Evolutionary conservation across 2,329 filamentous ascomycete genomes (phyloP).

Genomic region (Aspergillus piperis): DNA sequence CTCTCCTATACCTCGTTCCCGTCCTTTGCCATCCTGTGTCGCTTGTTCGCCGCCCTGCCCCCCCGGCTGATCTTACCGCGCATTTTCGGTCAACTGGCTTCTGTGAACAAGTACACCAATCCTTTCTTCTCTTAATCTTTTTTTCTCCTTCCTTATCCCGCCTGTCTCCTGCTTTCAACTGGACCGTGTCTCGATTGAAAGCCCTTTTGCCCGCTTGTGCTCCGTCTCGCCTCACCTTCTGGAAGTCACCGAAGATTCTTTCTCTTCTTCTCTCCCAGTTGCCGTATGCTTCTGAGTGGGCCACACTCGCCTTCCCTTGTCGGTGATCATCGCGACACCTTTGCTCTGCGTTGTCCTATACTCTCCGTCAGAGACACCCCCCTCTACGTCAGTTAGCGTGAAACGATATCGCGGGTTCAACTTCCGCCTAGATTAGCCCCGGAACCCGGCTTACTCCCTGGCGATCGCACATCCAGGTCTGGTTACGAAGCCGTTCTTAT

Average conservation of each 20-base stretch:
- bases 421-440: neutral
- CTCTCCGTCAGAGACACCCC: conserved; percentile 5
- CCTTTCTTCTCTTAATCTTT: conserved; percentile 8
- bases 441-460: neutral
- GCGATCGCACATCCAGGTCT: conserved; percentile 15
- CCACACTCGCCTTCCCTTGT: conserved; percentile 15
- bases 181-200: neutral
- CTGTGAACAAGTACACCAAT: conserved; percentile 15
- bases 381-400: conserved; percentile 8
- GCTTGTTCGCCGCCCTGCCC: conserved; percentile 22
- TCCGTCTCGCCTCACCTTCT: conserved; percentile 2
- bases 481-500: neutral
- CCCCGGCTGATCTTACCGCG: conserved; percentile 23
- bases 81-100: conserved; percentile 20
- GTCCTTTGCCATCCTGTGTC: conserved; percentile 21
- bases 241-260: conserved; percentile 18
- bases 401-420: conserved; percentile 6
- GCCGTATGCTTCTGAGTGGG: conserved; percentile 18
- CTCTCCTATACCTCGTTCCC: conserved; percentile 25
- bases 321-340: conserved; percentile 10
- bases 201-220: neutral
- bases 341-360: conserved; percentile 11
- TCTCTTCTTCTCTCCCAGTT: conserved; percentile 7
- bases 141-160: conserved; percentile 1
- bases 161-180: neutral